Conservation (phyloP, 768 basidiomycete genomes). For the Suillus alpinus region DNA sequence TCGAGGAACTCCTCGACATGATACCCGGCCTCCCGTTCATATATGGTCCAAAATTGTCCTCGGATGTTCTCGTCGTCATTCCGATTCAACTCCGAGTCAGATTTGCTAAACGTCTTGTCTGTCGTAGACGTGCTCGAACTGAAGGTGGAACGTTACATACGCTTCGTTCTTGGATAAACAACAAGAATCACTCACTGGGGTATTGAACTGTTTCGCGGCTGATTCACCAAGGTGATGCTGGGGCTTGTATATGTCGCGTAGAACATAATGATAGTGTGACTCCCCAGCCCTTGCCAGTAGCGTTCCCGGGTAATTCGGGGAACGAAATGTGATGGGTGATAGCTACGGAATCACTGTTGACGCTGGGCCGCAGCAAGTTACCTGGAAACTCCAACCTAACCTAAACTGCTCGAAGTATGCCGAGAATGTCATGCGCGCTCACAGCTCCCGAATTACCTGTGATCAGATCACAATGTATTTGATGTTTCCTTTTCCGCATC, state of each 20-base stretch:
- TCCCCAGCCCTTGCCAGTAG: not conserved
- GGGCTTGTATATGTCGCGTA: not conserved
- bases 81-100: not conserved
- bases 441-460: not conserved
- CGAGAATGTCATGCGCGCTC: not conserved
- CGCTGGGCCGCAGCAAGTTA: not conserved
- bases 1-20: conserved; percentile 17
- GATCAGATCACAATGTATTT: not conserved
- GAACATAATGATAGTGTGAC: not conserved
- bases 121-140: not conserved
- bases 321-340: not conserved
- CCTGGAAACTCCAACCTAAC: not conserved
- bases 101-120: not conserved
- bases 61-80: not conserved
- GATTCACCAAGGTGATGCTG: not conserved
- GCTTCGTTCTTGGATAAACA: not conserved
- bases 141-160: not conserved
- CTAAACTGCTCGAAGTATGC: not conserved
- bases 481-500: not conserved
- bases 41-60: conserved; percentile 13
- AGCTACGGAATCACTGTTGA: not conserved
- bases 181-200: not conserved
- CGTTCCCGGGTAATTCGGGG: not conserved
- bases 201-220: not conserved
- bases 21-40: conserved; percentile 13